Conservation (phyloP, 805 yeast genomes). For the Metschnikowia hibisci region DNA sequence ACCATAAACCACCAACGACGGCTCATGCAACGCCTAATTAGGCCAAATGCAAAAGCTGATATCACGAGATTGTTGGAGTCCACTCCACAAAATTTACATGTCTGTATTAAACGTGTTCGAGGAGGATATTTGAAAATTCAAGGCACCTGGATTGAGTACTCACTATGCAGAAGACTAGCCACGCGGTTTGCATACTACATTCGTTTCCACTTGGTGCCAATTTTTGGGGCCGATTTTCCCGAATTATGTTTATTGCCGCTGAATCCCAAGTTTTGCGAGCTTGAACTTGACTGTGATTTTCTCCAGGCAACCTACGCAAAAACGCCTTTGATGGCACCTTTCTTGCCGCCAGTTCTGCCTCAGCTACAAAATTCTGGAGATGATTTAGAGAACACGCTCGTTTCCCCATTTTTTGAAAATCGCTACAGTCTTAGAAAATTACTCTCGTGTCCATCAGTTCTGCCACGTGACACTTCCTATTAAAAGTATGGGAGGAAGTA, state of each 20-base stretch:
- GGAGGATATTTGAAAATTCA: constrained; percentile 92
- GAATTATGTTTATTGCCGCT: constrained; percentile 54
- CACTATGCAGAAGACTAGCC: constrained; percentile 64
- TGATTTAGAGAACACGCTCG: no score
- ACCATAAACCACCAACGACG: neutral
- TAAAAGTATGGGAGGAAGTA: no score
- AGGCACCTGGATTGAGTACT: constrained; percentile 88
- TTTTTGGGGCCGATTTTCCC: constrained; percentile 73
- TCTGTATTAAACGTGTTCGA: constrained; percentile 65
- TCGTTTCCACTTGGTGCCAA: constrained; percentile 69
- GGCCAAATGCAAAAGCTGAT: constrained; percentile 57
- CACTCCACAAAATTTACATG: constrained; percentile 57
- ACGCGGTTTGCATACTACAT: constrained; percentile 73
- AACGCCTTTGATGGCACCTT: neutral
- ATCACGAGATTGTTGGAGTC: constrained; percentile 66
- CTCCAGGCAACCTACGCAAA: neutral
- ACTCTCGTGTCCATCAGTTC: no score
- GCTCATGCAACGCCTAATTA: constrained; percentile 1
- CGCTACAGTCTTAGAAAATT: neutral
- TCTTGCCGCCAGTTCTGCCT: neutral
- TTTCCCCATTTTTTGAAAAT: neutral
- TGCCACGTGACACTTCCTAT: no score
- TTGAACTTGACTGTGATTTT: constrained; percentile 34
- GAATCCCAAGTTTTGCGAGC: constrained; percentile 63
- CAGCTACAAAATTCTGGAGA: neutral